These are phyloP conservation scores for Triticum dicoccoides DNA, from an alignment of 176 grass and related monocot species.

Conservation along the genomic window DNA sequence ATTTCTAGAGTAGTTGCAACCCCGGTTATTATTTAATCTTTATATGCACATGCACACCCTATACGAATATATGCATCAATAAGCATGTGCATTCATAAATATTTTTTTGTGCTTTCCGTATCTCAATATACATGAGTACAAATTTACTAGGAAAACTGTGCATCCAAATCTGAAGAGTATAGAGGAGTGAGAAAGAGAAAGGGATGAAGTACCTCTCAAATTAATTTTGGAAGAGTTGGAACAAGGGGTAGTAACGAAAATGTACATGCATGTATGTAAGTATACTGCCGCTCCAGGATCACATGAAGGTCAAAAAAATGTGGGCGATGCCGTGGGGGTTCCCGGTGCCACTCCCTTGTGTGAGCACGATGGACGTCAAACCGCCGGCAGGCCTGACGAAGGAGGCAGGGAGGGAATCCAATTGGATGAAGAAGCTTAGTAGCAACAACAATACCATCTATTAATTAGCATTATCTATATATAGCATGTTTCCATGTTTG, in stretches of 20 bases:
- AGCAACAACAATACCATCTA: background rate
- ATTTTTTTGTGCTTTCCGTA: background rate
- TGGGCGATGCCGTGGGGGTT: background rate
- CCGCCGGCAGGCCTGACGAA: background rate
- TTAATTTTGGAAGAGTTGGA: constrained; percentile 2
- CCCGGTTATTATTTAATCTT: background rate
- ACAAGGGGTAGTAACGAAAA: background rate
- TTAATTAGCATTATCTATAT: constrained; percentile 44
- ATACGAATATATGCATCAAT: background rate
- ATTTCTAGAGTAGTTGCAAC: background rate
- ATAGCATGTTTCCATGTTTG: constrained; percentile 33
- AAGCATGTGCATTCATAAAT: background rate
- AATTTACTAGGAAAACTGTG: background rate
- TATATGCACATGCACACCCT: background rate
- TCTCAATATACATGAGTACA: background rate
- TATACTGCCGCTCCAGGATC: background rate
- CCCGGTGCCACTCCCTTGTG: constrained; percentile 25
- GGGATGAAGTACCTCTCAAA: constrained; percentile 9
- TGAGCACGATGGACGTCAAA: constrained; percentile 18
- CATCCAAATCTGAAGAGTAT: background rate
- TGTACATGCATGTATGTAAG: background rate
- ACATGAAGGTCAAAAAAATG: background rate
- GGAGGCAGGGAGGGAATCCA: background rate
- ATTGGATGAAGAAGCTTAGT: background rate
- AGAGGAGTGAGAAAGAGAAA: too few relatives aligned